Base-by-base conservation (phyloP, 805 yeast genomes). In the Candida andamanensis region DNA sequence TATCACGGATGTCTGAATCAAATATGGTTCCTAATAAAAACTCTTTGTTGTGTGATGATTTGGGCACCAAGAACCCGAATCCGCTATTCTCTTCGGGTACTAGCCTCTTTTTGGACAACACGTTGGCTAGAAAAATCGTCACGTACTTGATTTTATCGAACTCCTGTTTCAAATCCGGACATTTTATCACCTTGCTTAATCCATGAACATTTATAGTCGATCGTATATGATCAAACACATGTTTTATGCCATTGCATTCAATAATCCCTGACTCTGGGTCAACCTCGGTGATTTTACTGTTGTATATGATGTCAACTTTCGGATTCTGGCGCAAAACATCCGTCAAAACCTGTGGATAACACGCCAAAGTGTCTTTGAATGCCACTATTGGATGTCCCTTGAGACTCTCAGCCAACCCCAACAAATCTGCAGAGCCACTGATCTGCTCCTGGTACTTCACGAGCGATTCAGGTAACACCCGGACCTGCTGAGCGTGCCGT, bases 51-150 rank as follows among this genome's bases (percentile, higher is more conserved):
- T 43, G 29, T 38, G 67, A 63, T 6, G 46, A 33, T 33, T 50
- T 49, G 2, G 98, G 98, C 7, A 89, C 82, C 28, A 90, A 67
- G 45, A 82, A 85, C 2, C 98, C 98, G 67, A 90, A 90, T 23
- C 97, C 95, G 36, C 71, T 66, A 19, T 60, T 52, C 7, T 54
- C 44, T 15, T 44, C 33, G 2, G 66, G 68, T 13, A 60, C 54
- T 17, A 63, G 14, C 58, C 54, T 44, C 60, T 60, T 29, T 48
- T 54, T 24, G 54, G 55, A 38, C 43, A 70, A 83, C 20, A 83
- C 63, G 46, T 92, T 89, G 15, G 79, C 83, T 33, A 90, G 67
- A 15, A 78, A 70, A 12, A 92, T 57, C 32, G 58, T 60, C 1
- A 71, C 60, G 35, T 72, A 71, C n/a, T 60, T 54, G 62, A 47